phyloP scores from a whole-genome alignment of 2,329 filamentous ascomycete species.

The Graphiopsis chlorocephala region DNA sequence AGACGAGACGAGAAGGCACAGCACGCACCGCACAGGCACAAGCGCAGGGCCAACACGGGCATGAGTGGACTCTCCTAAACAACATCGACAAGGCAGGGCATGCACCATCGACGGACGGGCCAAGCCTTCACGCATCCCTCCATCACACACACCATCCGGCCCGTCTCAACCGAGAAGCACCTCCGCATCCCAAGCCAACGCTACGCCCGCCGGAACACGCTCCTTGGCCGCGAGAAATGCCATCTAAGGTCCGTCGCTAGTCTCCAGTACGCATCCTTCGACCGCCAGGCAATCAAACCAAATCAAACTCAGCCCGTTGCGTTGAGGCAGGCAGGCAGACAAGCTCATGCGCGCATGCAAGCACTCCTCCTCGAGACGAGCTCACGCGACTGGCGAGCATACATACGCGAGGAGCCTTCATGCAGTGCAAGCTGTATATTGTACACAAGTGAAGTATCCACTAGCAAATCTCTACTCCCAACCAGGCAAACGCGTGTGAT shows the following conservation, averaged over 20 bases:
- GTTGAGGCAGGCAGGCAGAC: not conserved
- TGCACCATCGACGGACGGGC: not conserved
- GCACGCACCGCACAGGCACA: not conserved
- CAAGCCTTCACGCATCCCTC: not conserved
- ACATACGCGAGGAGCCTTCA: not conserved
- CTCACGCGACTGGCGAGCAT: not conserved
- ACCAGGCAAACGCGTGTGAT: not conserved
- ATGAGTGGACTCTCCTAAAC: not conserved
- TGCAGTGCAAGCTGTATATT: no score
- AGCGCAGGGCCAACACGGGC: not conserved
- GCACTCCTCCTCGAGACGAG: not conserved
- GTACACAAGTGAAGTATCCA: no score
- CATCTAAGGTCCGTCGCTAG: not conserved
- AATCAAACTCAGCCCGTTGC: not conserved
- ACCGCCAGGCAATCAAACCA: not conserved
- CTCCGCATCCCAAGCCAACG: conserved; percentile 4
- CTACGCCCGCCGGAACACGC: not conserved
- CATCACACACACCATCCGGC: not conserved
- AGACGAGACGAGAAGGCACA: not conserved
- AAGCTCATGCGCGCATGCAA: not conserved
- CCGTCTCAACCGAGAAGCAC: conserved; percentile 10
- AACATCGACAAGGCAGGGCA: not conserved
- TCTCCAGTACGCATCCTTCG: no score
- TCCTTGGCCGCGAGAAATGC: not conserved
- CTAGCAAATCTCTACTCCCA: not conserved